Percentiles rank a stretch among this genome's conserved stretches.
Conservation (phyloP, 805 yeast species). For the baker's yeast (Saccharomyces cerevisiae) region DNA sequence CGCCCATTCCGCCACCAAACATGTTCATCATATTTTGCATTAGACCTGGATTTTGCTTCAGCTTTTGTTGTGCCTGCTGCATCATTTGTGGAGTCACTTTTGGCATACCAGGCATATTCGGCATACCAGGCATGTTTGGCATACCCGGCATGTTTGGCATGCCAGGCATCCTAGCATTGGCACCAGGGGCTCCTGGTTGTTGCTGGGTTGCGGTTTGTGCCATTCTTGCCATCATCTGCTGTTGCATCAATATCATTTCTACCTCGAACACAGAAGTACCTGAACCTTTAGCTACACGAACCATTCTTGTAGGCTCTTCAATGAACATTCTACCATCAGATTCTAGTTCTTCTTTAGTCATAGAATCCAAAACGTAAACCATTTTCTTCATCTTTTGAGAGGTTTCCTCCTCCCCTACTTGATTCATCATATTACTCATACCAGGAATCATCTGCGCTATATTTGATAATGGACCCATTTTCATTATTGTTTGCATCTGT, state of each 20-base stretch:
- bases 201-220: slow-evolving; percentile 56
- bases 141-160: slow-evolving; percentile 33
- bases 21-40: slow-evolving; percentile 66
- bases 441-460: slow-evolving; percentile 94
- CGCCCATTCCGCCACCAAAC: slow-evolving; percentile 41
- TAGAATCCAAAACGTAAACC: slow-evolving; percentile 89
- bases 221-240: slow-evolving; percentile 89
- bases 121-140: slow-evolving; percentile 58
- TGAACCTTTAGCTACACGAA: slow-evolving; percentile 88
- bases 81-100: slow-evolving; percentile 34
- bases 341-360: slow-evolving; percentile 87
- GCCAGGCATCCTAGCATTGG: slow-evolving; percentile 10
- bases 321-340: slow-evolving; percentile 77
- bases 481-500: slow-evolving; percentile 89
- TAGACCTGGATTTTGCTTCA: slow-evolving; percentile 66
- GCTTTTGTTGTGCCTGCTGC: slow-evolving; percentile 48
- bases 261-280: slow-evolving; percentile 90
- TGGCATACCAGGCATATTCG: slow-evolving; percentile 46
- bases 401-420: slow-evolving; percentile 88
- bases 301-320: slow-evolving; percentile 74
- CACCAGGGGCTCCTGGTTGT: slow-evolving; percentile 33
- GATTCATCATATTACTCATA: slow-evolving; percentile 77
- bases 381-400: slow-evolving; percentile 74
- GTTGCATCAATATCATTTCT: slow-evolving; percentile 87
- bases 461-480: slow-evolving; percentile 93